These are phyloP conservation scores for Kluyveromyces marxianus DNA, from an alignment of 1,139 yeast genomes.

Conservation along the genomic window DNA sequence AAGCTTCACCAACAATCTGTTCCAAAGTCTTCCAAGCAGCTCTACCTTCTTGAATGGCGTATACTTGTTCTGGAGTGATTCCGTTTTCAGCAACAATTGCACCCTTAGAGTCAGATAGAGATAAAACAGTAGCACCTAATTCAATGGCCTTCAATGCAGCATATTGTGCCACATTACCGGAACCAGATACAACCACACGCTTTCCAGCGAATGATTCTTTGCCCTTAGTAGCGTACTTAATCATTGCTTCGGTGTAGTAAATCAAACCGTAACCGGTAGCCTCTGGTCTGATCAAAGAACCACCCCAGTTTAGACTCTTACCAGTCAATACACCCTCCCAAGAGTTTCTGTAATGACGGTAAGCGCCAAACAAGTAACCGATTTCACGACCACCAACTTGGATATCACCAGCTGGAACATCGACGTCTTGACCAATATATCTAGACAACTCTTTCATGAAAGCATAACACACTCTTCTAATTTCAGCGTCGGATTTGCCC, in stretches of 20 bases:
- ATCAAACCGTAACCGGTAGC: slow-evolving; percentile 98
- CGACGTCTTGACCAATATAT: slow-evolving; percentile 95
- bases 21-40: slow-evolving; percentile 69
- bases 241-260: slow-evolving; percentile 96
- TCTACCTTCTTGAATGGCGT: slow-evolving; percentile 74
- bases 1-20: slow-evolving; percentile 54
- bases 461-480: slow-evolving; percentile 92
- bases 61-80: slow-evolving; percentile 74
- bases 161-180: slow-evolving; percentile 98
- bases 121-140: slow-evolving; percentile 91
- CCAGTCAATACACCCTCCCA: slow-evolving; percentile 98
- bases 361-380: slow-evolving; percentile 94
- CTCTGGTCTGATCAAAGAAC: slow-evolving; percentile 97
- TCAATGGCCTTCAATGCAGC: slow-evolving; percentile 97
- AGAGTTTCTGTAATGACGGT: slow-evolving; percentile 83
- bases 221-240: slow-evolving; percentile 84
- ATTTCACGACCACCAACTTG: slow-evolving; percentile 91
- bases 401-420: slow-evolving; percentile 97
- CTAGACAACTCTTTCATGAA: slow-evolving; percentile 94
- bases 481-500: slow-evolving; percentile 86
- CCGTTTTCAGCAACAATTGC: slow-evolving; percentile 69
- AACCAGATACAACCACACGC: slow-evolving; percentile 93
- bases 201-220: slow-evolving; percentile 86
- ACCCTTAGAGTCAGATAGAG: slow-evolving; percentile 93
- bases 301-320: slow-evolving; percentile 98